Conservation (phyloP, 169 alveolate genomes). For the Eimeria sp. region DNA sequence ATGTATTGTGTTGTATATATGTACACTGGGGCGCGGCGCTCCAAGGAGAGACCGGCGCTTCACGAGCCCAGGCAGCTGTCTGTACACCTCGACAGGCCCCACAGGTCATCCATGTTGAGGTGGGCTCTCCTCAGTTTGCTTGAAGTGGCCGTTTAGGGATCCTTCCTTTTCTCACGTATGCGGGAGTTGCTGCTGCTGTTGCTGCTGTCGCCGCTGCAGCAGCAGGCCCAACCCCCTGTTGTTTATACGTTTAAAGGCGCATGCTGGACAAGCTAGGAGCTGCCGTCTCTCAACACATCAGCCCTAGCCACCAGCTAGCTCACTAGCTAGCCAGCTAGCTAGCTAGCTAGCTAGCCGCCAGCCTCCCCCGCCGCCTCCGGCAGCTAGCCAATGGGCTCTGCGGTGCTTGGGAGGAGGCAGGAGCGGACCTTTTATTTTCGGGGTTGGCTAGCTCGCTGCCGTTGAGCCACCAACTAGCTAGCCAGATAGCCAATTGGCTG, state of each 20-base stretch:
- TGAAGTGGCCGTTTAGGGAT: background rate
- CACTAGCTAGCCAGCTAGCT: background rate
- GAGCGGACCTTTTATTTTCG: background rate
- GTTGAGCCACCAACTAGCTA: background rate
- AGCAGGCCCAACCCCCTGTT: background rate
- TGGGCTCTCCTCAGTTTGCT: background rate
- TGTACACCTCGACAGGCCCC: background rate
- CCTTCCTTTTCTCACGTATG: background rate
- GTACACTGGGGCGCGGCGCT: too few relatives aligned
- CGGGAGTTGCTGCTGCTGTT: conserved; percentile 15
- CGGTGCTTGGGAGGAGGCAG: background rate
- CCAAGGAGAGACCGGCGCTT: too few relatives aligned
- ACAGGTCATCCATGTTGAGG: background rate
- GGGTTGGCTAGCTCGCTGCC: background rate
- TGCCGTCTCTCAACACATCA: background rate
- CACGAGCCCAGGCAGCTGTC: background rate
- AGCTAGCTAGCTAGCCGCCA: too few relatives aligned
- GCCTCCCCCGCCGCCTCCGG: background rate
- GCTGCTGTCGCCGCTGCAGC: background rate
- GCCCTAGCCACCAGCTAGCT: background rate
- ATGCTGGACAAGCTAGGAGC: background rate
- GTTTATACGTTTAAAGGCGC: background rate
- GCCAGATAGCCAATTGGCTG: too few relatives aligned
- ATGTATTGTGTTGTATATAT: too few relatives aligned
- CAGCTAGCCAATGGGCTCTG: conserved; percentile 34